Conservation (phyloP, 352 stramenopile species). For the Globisporangium megalacanthum region DNA sequence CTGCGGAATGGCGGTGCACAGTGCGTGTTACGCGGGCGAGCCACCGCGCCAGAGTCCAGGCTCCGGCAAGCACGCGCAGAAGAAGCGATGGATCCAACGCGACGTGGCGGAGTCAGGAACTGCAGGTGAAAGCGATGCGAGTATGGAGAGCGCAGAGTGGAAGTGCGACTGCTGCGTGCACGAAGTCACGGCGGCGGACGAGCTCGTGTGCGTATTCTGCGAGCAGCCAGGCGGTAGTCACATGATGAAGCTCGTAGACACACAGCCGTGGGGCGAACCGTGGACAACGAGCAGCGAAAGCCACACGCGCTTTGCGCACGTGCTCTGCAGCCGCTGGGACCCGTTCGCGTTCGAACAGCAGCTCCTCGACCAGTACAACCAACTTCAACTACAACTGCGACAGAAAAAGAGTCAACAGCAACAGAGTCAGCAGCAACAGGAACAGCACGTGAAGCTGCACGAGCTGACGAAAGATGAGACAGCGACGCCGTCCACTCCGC, state of each 20-base stretch:
- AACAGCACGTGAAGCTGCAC: neutral
- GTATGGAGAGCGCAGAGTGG: conserved; percentile 14
- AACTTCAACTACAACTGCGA: too few species aligned
- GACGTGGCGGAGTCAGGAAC: neutral
- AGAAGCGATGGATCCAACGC: neutral
- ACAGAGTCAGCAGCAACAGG: conserved; percentile 8
- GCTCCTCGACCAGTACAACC: neutral
- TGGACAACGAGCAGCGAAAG: neutral
- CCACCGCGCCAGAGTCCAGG: neutral
- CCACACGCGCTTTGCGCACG: conserved; percentile 24
- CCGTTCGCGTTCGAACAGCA: conserved; percentile 20
- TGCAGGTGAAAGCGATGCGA: neutral
- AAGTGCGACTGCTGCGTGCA: conserved; percentile 37
- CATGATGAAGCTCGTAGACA: conserved; percentile 28
- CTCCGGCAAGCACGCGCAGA: neutral
- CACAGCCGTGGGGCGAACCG: conserved; percentile 1
- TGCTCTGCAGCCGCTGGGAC: conserved; percentile 49
- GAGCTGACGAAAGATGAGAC: neutral
- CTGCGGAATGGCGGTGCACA: conserved; percentile 30
- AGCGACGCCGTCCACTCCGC: neutral
- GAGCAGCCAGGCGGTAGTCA: conserved; percentile 15
- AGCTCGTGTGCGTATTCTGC: conserved; percentile 36
- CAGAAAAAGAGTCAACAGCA: neutral
- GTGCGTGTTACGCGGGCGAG: conserved; percentile 24
- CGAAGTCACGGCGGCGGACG: conserved; percentile 11